A percentile compares a stretch with the other conserved stretches of the same genome.
Conservation (phyloP, 2,329 filamentous ascomycete genomes). For the Nannizzia gypsea region DNA sequence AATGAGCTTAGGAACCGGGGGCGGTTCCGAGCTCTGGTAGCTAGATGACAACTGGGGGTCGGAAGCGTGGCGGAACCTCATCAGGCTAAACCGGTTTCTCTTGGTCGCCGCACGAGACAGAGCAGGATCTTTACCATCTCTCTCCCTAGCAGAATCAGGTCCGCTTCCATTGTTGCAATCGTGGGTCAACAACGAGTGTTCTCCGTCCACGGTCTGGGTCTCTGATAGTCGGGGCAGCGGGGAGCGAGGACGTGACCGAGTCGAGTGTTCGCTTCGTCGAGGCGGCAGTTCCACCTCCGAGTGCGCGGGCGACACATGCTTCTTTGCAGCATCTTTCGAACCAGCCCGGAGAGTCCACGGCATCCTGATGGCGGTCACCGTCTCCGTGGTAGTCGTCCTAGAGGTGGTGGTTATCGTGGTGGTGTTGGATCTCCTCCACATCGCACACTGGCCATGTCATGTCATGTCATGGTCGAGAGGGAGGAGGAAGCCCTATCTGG, state of each 20-base stretch:
- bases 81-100: slow-evolving; percentile 49
- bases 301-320: neutral
- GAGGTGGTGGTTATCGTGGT: neutral
- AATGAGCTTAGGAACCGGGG: slow-evolving; percentile 30
- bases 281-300: neutral
- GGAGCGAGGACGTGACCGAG: slow-evolving; percentile 1
- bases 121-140: neutral
- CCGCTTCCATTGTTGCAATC: neutral
- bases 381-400: neutral
- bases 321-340: neutral
- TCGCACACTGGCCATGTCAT: slow-evolving; percentile 1
- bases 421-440: slow-evolving; percentile 5
- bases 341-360: neutral
- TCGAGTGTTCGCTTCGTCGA: slow-evolving; percentile 1
- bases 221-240: slow-evolving; percentile 2
- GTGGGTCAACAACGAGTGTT: neutral
- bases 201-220: neutral
- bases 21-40: slow-evolving; percentile 50
- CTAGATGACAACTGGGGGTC: slow-evolving; percentile 77
- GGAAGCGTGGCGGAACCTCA: slow-evolving; percentile 83
- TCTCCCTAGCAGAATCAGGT: neutral
- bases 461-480: slow-evolving; percentile 3
- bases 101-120: slow-evolving; percentile 9
- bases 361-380: neutral
- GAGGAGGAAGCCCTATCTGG: neutral